Evolutionary conservation across 1,139 yeast genomes (phyloP).

Genomic region (Taphrina flavorubra): DNA sequence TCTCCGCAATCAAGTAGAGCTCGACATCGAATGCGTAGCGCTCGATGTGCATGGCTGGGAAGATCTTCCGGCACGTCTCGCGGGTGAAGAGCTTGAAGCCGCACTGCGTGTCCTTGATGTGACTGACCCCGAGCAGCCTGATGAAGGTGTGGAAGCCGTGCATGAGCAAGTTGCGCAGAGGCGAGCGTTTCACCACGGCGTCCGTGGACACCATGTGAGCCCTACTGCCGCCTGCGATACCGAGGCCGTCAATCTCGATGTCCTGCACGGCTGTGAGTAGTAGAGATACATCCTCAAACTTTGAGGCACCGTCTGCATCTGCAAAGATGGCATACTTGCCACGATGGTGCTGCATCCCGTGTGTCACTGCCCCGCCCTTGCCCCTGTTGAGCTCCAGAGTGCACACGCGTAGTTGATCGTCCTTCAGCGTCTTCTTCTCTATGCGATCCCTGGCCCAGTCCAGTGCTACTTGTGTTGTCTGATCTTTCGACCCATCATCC

Average conservation of each 20-base stretch:
- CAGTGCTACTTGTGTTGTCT: constrained; percentile 75
- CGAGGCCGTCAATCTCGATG: constrained; percentile 54
- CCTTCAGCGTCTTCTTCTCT: constrained; percentile 56
- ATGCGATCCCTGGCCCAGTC: constrained; percentile 59
- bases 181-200: constrained; percentile 91
- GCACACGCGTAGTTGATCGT: constrained; percentile 72
- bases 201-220: constrained; percentile 97
- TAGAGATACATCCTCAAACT: constrained; percentile 69
- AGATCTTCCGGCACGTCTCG: constrained; percentile 66
- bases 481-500: constrained; percentile 90
- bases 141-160: constrained; percentile 87
- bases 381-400: constrained; percentile 79
- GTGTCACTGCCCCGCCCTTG: constrained; percentile 97
- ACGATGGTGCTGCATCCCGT: constrained; percentile 77
- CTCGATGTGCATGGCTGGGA: constrained; percentile 94
- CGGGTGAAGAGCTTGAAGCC: constrained; percentile 91
- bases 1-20: constrained; percentile 75
- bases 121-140: constrained; percentile 83
- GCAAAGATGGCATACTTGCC: constrained; percentile 84
- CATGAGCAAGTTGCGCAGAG: constrained; percentile 88
- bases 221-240: constrained; percentile 86
- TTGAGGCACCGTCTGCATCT: constrained; percentile 97
- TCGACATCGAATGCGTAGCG: constrained; percentile 99
- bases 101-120: constrained; percentile 91
- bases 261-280: constrained; percentile 58